A percentile compares a stretch with the other conserved stretches of the same genome.
Evolutionary conservation across 1,139 yeast species (phyloP).

Genomic region (Lodderomyces elongisporus): DNA sequence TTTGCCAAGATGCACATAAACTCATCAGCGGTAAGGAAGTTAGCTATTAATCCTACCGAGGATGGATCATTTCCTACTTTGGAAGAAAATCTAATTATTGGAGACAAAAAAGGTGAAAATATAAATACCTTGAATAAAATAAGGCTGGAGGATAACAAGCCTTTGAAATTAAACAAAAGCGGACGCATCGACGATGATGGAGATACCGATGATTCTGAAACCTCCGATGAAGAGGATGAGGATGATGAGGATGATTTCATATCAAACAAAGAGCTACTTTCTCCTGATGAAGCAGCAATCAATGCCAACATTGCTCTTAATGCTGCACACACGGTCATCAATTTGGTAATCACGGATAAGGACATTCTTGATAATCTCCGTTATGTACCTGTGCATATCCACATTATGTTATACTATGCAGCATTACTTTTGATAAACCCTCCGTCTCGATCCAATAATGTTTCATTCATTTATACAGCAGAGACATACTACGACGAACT

Average conservation of each 20-base stretch:
- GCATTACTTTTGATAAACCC: conserved; percentile 54
- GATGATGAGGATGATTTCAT: conserved; percentile 30
- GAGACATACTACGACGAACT: conserved; percentile 19
- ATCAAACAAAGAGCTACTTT: conserved; percentile 33
- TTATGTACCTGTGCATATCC: conserved; percentile 68
- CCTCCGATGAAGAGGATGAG: conserved; percentile 23
- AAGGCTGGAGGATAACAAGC: no score
- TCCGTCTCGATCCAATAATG: conserved; percentile 26
- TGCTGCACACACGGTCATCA: conserved; percentile 62
- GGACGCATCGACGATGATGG: not conserved
- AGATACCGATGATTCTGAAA: conserved; percentile 15
- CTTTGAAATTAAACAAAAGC: conserved; percentile 2
- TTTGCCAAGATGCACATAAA: conserved; percentile 75
- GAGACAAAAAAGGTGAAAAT: not conserved
- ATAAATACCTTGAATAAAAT: not conserved
- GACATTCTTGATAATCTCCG: conserved; percentile 55
- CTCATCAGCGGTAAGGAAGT: conserved; percentile 47
- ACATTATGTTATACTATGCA: conserved; percentile 66
- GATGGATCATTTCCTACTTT: conserved; percentile 36
- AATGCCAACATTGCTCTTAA: conserved; percentile 49
- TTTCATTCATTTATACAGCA: conserved; percentile 14
- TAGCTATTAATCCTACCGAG: conserved; percentile 32
- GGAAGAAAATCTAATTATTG: conserved; percentile 11
- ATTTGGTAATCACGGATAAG: conserved; percentile 52
- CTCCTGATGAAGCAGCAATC: conserved; percentile 31